Base-by-base conservation (phyloP, 2,329 filamentous ascomycete genomes). In the Penicillium corylophilum region DNA sequence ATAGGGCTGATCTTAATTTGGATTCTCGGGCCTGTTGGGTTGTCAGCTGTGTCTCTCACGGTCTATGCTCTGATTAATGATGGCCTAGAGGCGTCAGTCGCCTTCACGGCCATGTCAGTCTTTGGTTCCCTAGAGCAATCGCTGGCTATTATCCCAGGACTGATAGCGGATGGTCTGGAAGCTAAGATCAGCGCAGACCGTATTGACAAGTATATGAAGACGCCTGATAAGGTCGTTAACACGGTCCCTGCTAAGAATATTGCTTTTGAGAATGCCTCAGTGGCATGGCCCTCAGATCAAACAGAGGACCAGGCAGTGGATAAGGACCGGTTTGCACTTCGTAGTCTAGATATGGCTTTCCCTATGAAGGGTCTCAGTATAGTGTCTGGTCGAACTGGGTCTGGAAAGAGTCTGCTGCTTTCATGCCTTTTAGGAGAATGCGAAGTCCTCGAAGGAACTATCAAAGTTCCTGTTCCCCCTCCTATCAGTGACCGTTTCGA, bases 351-450 rank as follows among this genome's bases (percentile, higher is more conserved):
- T 58, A 64, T 90, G 15, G 77, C 78, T 1, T 90, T 92, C 60
- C 88, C 88, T 0, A 69, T 76, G 24, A 82, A 83, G 15, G 84
- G 89, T 61, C 74, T 92, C 6, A 89, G 84, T 16, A 80, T 91
- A 18, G 84, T 92, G 31, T 87, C 85, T 8, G 88, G 88, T 1
- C 86, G 86, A 67, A 91, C 88, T 0, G 88, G 89, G 1, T 84
- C 84, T 9, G 89, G 88, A 10, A 92, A 92, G 72, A 89, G 85
- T 67, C 71, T 92, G 28, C 73, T 93, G 56, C 77, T 93, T 9
- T 82, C 87, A 4, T 81, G 87, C 0, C 82, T 92, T 24, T 79
- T 92, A 8, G 88, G 88, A 5, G 88, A 92, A 68, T 82, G 83
- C 1, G 87, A 91, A 54, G 64, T 90, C 4, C 66, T 90, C 0